Conservation (phyloP, 495 filamentous ascomycete genomes). For the Aspergillus bertholletiae region DNA sequence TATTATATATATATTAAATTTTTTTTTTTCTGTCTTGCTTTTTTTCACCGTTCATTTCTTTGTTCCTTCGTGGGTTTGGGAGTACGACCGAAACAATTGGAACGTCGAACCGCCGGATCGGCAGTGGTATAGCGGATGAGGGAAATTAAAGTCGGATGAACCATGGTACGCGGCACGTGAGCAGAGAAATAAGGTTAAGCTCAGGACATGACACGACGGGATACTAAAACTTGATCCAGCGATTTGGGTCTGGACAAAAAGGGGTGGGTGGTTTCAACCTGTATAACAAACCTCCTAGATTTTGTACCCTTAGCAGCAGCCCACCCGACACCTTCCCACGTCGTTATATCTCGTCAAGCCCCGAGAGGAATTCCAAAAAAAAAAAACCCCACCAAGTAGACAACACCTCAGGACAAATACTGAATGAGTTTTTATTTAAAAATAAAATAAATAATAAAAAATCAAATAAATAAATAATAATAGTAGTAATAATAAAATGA, state of each 20-base stretch:
- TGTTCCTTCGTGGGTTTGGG: neutral
- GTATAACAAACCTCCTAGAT: too few species aligned
- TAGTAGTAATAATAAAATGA: too few species aligned
- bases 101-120: neutral
- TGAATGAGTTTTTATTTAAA: too few species aligned
- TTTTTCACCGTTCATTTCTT: neutral
- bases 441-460: too few species aligned
- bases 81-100: neutral
- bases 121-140: neutral
- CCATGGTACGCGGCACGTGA: constrained; percentile 26
- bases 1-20: neutral
- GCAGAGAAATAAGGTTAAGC: constrained; percentile 25
- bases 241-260: neutral
- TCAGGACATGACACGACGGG: constrained; percentile 11
- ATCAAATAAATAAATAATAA: too few species aligned
- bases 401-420: too few species aligned
- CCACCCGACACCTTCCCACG: too few species aligned
- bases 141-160: constrained; percentile 8
- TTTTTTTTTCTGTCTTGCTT: neutral
- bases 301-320: too few species aligned
- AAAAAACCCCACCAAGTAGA: too few species aligned
- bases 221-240: neutral
- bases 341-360: too few species aligned
- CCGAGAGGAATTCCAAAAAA: too few species aligned
- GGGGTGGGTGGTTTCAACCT: too few species aligned